phyloP scores from a whole-genome alignment of 2,329 filamentous ascomycete species.

The Pezicula neosporulosa region DNA sequence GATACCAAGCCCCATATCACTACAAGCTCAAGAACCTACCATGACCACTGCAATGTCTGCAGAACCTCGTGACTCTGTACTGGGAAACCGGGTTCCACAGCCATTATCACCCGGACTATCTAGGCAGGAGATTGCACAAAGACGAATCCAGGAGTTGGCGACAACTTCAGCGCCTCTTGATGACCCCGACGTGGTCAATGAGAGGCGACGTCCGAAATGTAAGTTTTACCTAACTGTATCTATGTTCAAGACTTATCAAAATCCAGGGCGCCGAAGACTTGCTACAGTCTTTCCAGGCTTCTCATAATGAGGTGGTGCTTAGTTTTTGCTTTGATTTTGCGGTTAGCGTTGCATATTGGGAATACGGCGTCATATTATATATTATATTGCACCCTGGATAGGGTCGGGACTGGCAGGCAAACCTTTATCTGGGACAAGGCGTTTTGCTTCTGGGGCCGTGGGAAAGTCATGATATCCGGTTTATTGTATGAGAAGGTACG shows the following conservation, averaged over 20 bases:
- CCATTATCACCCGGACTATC: slow-evolving; percentile 1
- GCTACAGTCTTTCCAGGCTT: slow-evolving; percentile 24
- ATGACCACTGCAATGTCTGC: slow-evolving; percentile 6
- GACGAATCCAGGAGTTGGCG: slow-evolving; percentile 21
- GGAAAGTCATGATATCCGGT: too few species aligned
- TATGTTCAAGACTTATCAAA: background rate
- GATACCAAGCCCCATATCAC: slow-evolving; percentile 4
- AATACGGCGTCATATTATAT: slow-evolving; percentile 3
- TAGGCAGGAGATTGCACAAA: slow-evolving; percentile 17
- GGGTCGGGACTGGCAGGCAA: too few species aligned
- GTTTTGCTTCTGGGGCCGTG: too few species aligned
- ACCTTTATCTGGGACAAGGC: too few species aligned
- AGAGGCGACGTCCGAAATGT: slow-evolving; percentile 16
- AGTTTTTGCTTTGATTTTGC: slow-evolving; percentile 1
- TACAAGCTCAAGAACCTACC: slow-evolving; percentile 10
- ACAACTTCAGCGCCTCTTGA: slow-evolving; percentile 16
- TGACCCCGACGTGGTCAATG: slow-evolving; percentile 17
- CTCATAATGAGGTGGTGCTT: slow-evolving; percentile 5
- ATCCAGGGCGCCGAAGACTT: slow-evolving; percentile 19
- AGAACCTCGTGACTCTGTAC: slow-evolving; percentile 2
- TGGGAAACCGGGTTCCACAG: background rate
- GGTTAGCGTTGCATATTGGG: slow-evolving; percentile 12
- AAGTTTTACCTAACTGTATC: slow-evolving; percentile 1
- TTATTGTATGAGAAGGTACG: too few species aligned
- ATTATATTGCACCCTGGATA: background rate